Evolutionary conservation across 306 rosid species (phyloP).

Genomic region (Phaseolus lunatus): DNA sequence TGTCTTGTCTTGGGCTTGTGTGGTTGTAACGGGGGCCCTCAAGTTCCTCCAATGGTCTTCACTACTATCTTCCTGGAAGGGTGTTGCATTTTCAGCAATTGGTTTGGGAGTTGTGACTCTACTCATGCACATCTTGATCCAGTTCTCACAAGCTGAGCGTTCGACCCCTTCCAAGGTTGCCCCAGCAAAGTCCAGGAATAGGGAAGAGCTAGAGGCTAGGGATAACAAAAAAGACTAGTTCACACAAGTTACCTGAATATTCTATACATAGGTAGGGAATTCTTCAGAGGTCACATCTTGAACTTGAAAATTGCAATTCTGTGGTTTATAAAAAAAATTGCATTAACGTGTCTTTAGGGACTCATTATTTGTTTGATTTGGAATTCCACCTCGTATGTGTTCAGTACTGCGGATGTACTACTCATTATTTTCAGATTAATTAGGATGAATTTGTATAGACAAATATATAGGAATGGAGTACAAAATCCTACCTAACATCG

Average conservation of each 20-base stretch:
- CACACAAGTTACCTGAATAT: slow-evolving; percentile 15
- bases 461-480: slow-evolving; percentile 1
- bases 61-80: slow-evolving; percentile 78
- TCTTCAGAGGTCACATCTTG: slow-evolving; percentile 9
- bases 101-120: slow-evolving; percentile 61
- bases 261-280: slow-evolving; percentile 4
- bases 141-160: slow-evolving; percentile 77
- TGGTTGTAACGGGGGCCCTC: slow-evolving; percentile 58
- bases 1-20: slow-evolving; percentile 64
- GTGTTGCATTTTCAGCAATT: slow-evolving; percentile 58
- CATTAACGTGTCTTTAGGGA: slow-evolving; percentile 29
- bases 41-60: slow-evolving; percentile 69
- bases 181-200: slow-evolving; percentile 53
- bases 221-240: slow-evolving; percentile 56
- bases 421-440: slow-evolving; percentile 45
- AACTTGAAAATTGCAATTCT: slow-evolving; percentile 10
- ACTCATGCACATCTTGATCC: slow-evolving; percentile 78
- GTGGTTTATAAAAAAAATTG: not conserved
- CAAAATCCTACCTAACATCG: not conserved
- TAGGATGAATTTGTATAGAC: slow-evolving; percentile 47
- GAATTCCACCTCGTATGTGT: not conserved
- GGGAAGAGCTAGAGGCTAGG: slow-evolving; percentile 7
- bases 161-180: slow-evolving; percentile 69
- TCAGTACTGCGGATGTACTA: slow-evolving; percentile 32
- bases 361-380: slow-evolving; percentile 1